Percentiles rank a stretch among this genome's conserved stretches.
These are phyloP conservation scores for Hypoxylon sp. DNA, from an alignment of 2,329 filamentous ascomycete genomes.

Conservation along the genomic window DNA sequence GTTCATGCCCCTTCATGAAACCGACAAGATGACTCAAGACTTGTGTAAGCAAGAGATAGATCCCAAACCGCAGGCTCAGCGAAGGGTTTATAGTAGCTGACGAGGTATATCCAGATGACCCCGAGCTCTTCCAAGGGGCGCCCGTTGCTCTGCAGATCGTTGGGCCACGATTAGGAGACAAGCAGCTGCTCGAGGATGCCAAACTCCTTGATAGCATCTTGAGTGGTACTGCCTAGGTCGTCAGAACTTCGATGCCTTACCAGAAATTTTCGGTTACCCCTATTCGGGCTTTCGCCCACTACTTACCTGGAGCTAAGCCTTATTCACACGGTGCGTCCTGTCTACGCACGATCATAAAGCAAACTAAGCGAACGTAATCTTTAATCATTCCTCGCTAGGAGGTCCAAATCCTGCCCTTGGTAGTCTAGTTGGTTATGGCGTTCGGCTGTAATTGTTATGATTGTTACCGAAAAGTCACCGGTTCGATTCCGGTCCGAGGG, in stretches of 20 bases:
- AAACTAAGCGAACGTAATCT: neutral
- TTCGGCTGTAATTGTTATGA: constrained; percentile 32
- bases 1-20: constrained; percentile 40
- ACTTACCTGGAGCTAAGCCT: no score
- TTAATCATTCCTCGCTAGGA: neutral
- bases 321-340: neutral
- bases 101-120: constrained; percentile 43
- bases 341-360: neutral
- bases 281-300: neutral
- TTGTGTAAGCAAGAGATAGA: constrained; percentile 44
- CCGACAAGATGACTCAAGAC: constrained; percentile 42
- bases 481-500: constrained; percentile 35
- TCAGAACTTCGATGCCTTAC: neutral
- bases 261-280: neutral
- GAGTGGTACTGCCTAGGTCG: constrained; percentile 30
- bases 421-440: constrained; percentile 34
- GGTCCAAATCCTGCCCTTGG: constrained; percentile 18
- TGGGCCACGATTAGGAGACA: constrained; percentile 44
- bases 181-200: constrained; percentile 44
- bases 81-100: no score
- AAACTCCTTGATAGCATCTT: constrained; percentile 43
- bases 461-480: constrained; percentile 35
- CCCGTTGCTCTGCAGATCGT: constrained; percentile 47
- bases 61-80: no score
- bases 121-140: constrained; percentile 46